A percentile compares a stretch with the other conserved stretches of the same genome.
Conservation (phyloP, 768 basidiomycete species). For the Mycena alexandri region DNA sequence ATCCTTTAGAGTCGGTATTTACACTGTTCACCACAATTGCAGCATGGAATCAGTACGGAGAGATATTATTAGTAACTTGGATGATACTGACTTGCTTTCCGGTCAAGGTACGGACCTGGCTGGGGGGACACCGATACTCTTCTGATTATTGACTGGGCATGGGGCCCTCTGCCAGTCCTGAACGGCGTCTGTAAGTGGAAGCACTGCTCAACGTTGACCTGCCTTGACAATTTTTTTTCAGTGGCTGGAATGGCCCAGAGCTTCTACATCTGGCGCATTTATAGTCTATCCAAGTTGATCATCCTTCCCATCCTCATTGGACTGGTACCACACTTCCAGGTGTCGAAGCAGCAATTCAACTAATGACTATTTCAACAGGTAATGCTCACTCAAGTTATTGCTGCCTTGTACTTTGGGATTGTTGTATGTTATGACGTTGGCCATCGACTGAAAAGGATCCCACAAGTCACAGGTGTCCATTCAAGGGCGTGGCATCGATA, state of each 20-base stretch:
- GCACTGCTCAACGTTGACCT: no score
- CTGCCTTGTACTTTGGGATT: conserved; percentile 16
- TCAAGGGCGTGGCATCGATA: background rate
- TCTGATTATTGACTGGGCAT: no score
- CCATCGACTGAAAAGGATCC: background rate
- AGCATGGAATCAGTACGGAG: no score
- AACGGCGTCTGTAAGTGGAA: conserved; percentile 14
- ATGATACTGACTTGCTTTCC: no score
- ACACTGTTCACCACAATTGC: no score
- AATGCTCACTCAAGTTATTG: conserved; percentile 13
- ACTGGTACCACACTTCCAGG: no score
- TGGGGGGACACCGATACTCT: no score
- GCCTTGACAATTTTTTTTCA: background rate
- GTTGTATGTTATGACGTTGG: background rate
- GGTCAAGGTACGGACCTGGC: no score
- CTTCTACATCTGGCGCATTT: conserved; percentile 36
- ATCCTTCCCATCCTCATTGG: conserved; percentile 28
- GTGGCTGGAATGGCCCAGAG: conserved; percentile 31
- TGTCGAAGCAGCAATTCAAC: no score
- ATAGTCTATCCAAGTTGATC: conserved; percentile 9
- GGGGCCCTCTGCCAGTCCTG: background rate
- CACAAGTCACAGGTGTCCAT: background rate
- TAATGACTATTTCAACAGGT: background rate
- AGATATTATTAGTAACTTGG: no score
- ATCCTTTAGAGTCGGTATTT: no score